Evolutionary conservation across 257 asterid species (phyloP).

Genomic region (Salvia splendens): DNA sequence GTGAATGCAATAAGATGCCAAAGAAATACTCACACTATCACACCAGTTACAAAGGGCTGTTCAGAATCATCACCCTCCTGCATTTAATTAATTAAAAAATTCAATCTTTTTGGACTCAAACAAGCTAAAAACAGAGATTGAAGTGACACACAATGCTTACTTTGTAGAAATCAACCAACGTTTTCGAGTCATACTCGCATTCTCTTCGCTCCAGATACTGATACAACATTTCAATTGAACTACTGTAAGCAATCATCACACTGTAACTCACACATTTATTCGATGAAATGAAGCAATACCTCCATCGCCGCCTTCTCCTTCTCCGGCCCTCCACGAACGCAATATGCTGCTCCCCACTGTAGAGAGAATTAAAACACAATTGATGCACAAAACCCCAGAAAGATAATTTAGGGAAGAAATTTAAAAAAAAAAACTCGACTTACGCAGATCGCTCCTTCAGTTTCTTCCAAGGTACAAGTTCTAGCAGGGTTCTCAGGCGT

Average conservation of each 20-base stretch:
- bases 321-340: constrained; percentile 80
- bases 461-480: constrained; percentile 90
- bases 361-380: constrained; percentile 14
- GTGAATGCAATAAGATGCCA: not conserved
- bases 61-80: constrained; percentile 75
- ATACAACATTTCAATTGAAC: not conserved
- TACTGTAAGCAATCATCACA: not conserved
- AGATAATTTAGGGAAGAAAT: not conserved
- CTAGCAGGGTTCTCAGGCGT: constrained; percentile 97
- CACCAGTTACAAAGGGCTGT: constrained; percentile 60
- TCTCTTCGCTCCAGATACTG: constrained; percentile 89
- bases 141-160: constrained; percentile 37
- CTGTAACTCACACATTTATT: not conserved
- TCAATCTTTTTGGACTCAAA: no score
- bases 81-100: not conserved
- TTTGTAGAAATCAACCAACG: constrained; percentile 66
- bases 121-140: no score
- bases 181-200: constrained; percentile 82
- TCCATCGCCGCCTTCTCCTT: constrained; percentile 79
- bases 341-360: constrained; percentile 97
- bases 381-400: not conserved
- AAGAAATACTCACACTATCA: constrained; percentile 66
- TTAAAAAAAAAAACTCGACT: constrained; percentile 33
- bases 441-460: constrained; percentile 71
- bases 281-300: constrained; percentile 37